Evolutionary conservation across 495 filamentous ascomycete genomes (phyloP).

Genomic region (Bacidia gigantensis): DNA sequence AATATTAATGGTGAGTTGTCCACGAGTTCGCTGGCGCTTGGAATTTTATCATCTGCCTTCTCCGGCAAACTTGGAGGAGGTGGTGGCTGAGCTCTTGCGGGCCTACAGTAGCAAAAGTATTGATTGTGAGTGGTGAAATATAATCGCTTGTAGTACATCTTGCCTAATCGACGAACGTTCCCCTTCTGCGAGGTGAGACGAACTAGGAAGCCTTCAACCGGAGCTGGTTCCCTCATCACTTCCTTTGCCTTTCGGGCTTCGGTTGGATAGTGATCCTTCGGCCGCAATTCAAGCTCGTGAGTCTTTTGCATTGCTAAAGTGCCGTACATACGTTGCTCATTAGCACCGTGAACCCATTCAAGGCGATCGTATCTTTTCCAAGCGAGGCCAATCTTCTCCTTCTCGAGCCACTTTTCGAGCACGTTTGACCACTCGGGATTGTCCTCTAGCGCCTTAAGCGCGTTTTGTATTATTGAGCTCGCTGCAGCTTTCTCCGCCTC

Average conservation of each 20-base stretch:
- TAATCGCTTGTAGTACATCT: constrained; percentile 54
- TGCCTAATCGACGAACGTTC: constrained; percentile 43
- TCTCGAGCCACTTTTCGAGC: constrained; percentile 42
- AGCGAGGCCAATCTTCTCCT: constrained; percentile 54
- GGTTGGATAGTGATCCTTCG: constrained; percentile 58
- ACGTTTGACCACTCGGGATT: constrained; percentile 50
- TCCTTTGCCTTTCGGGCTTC: constrained; percentile 23
- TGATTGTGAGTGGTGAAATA: constrained; percentile 62
- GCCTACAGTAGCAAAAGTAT: constrained; percentile 51
- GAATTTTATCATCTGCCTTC: constrained; percentile 31
- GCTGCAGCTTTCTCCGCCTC: constrained; percentile 41
- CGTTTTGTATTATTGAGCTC: constrained; percentile 39
- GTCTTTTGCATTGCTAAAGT: constrained; percentile 59
- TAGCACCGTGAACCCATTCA: constrained; percentile 58
- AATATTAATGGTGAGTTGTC: constrained; percentile 48
- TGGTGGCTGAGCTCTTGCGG: constrained; percentile 50
- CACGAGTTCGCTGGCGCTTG: constrained; percentile 41
- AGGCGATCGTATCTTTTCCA: constrained; percentile 67
- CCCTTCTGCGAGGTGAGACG: constrained; percentile 55
- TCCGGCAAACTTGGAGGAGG: constrained; percentile 44
- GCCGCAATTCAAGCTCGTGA: constrained; percentile 61
- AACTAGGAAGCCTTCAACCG: constrained; percentile 60
- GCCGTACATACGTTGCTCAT: constrained; percentile 64
- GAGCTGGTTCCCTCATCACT: constrained; percentile 44
- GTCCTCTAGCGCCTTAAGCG: constrained; percentile 45